These are phyloP conservation scores for Phytophthora tentaculata DNA, from an alignment of 352 stramenopile genomes.

Conservation along the genomic window DNA sequence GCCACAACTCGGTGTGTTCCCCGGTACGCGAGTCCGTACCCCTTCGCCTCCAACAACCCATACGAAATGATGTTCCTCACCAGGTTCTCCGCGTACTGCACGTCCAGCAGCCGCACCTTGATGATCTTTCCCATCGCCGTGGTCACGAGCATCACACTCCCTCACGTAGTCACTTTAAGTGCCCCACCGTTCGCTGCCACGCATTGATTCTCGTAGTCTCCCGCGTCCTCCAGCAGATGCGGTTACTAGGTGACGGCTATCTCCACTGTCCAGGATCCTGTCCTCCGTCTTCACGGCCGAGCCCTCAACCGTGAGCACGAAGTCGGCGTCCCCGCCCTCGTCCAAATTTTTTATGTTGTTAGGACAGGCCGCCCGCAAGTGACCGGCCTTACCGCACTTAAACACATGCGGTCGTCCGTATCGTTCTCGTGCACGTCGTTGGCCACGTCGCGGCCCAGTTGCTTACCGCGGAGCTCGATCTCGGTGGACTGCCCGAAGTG, in stretches of 20 bases:
- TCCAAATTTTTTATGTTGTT: no score
- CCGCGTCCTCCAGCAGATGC: no score
- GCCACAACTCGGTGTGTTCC: conserved; percentile 1
- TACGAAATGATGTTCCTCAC: conserved; percentile 32
- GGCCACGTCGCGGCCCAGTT: background rate
- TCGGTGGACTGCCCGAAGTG: no score
- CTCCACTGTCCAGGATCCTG: conserved; percentile 1
- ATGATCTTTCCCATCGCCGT: conserved; percentile 1
- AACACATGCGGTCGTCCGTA: no score
- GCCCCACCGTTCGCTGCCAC: conserved; percentile 3
- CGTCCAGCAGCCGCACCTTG: conserved; percentile 10
- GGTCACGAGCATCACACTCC: conserved; percentile 2
- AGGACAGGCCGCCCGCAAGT: no score
- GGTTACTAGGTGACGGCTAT: conserved; percentile 16
- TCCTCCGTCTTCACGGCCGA: background rate
- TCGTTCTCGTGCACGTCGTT: background rate
- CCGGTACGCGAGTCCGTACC: conserved; percentile 8
- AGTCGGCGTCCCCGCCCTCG: no score
- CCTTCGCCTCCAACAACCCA: conserved; percentile 22
- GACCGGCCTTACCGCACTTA: no score
- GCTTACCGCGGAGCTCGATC: no score
- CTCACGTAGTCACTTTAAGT: background rate
- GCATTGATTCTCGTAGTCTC: background rate
- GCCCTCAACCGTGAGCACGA: no score
- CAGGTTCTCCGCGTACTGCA: conserved; percentile 14